Evolutionary conservation across 2,329 filamentous ascomycete genomes (phyloP).

Genomic region (Aspergillus arachidicola): DNA sequence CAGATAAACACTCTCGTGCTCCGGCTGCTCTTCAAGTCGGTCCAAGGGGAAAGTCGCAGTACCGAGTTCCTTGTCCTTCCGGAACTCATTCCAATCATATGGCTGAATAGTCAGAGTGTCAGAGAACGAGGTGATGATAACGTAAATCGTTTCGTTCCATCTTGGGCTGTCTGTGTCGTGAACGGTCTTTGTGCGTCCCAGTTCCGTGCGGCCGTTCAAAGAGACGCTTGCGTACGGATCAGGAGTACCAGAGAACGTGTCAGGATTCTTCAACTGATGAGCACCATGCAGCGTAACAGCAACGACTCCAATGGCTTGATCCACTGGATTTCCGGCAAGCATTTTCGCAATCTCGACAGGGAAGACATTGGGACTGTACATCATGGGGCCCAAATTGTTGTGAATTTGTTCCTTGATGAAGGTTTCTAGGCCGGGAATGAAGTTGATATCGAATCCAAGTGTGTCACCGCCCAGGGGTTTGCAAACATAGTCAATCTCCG

Average conservation of each 20-base stretch:
- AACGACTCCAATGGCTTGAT: constrained; percentile 92
- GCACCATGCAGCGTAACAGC: constrained; percentile 90
- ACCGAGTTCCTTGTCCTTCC: constrained; percentile 95
- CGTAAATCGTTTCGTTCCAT: constrained; percentile 96
- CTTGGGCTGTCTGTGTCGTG: constrained; percentile 82
- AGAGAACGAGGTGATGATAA: constrained; percentile 88
- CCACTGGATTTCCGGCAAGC: constrained; percentile 89
- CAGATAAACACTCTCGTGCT: constrained; percentile 81
- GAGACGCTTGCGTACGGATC: constrained; percentile 89
- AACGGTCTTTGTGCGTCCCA: constrained; percentile 87
- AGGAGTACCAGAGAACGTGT: constrained; percentile 87
- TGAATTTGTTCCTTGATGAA: constrained; percentile 98
- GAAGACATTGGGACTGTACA: constrained; percentile 97
- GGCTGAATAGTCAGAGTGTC: constrained; percentile 83
- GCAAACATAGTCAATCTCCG: constrained; percentile 93
- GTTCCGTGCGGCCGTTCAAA: constrained; percentile 76
- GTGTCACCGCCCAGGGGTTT: constrained; percentile 95
- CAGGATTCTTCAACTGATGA: constrained; percentile 88
- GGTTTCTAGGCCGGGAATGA: constrained; percentile 88
- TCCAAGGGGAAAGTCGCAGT: constrained; percentile 84
- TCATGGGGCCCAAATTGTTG: constrained; percentile 90
- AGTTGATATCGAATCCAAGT: constrained; percentile 98
- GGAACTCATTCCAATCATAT: constrained; percentile 92
- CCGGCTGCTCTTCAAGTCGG: constrained; percentile 72
- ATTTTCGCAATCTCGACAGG: constrained; percentile 98